Evolutionary conservation across 768 basidiomycete species (phyloP).

Genomic region (Chalciporus sphaerocephalus): DNA sequence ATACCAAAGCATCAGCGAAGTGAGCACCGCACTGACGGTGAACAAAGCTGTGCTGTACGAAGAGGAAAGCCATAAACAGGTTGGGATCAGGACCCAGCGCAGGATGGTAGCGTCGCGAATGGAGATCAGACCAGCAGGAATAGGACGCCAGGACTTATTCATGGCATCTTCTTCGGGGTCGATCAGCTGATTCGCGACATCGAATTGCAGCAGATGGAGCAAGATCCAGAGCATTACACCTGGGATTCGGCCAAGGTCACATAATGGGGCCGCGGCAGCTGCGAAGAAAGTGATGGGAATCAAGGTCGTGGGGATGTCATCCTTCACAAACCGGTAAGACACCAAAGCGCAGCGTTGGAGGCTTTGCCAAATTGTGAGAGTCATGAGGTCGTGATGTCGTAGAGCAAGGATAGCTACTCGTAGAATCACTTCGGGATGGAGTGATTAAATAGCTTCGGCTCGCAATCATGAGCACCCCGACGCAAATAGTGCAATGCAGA

Average conservation of each 20-base stretch:
- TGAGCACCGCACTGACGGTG: slow-evolving; percentile 28
- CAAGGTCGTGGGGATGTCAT: slow-evolving; percentile 25
- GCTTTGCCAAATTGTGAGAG: slow-evolving; percentile 10
- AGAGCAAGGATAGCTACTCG: neutral
- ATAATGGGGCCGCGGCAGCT: slow-evolving; percentile 30
- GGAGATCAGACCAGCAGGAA: slow-evolving; percentile 43
- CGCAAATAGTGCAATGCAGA: neutral
- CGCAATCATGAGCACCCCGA: slow-evolving; percentile 6
- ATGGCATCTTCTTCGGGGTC: slow-evolving; percentile 39
- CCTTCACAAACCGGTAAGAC: slow-evolving; percentile 24
- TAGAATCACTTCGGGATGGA: neutral
- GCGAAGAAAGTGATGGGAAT: slow-evolving; percentile 34
- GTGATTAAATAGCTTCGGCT: slow-evolving; percentile 20
- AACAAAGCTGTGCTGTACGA: slow-evolving; percentile 31
- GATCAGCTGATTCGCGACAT: slow-evolving; percentile 40
- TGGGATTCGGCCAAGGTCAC: slow-evolving; percentile 15
- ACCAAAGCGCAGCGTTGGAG: slow-evolving; percentile 10
- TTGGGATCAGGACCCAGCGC: slow-evolving; percentile 34
- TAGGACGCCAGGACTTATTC: slow-evolving; percentile 44
- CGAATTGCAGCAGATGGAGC: slow-evolving; percentile 44
- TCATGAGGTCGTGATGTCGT: slow-evolving; percentile 26
- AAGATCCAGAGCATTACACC: slow-evolving; percentile 42
- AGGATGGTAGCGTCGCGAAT: slow-evolving; percentile 33
- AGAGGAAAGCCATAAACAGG: slow-evolving; percentile 36
- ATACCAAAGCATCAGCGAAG: slow-evolving; percentile 33